Percentiles rank a stretch among this genome's conserved stretches.
These are phyloP conservation scores for Tylopilus orsonianus DNA, from an alignment of 1,284 basidiomycete species.

Conservation along the genomic window DNA sequence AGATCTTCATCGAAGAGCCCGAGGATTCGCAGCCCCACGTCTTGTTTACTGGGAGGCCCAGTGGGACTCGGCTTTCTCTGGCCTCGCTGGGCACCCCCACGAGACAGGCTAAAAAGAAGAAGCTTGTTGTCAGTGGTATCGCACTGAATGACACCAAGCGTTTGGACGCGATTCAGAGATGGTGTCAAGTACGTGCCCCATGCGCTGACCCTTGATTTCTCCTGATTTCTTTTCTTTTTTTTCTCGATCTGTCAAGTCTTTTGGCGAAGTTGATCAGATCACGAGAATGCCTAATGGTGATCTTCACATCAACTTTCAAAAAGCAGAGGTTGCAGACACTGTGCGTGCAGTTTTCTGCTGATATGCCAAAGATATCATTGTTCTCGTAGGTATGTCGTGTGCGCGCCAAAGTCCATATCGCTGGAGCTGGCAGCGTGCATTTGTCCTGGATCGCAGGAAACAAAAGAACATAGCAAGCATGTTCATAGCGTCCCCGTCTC, in stretches of 20 bases:
- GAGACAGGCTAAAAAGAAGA: slow-evolving; percentile 49
- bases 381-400: slow-evolving; percentile 64
- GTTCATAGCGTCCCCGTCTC: neutral
- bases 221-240: slow-evolving; percentile 11
- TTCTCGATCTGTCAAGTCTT: slow-evolving; percentile 45
- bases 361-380: slow-evolving; percentile 2
- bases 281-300: slow-evolving; percentile 70
- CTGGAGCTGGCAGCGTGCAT: slow-evolving; percentile 71
- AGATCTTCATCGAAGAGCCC: slow-evolving; percentile 36
- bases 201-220: neutral
- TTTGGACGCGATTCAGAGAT: slow-evolving; percentile 58
- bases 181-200: slow-evolving; percentile 64
- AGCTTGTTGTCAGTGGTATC: slow-evolving; percentile 56
- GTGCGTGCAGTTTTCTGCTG: slow-evolving; percentile 39
- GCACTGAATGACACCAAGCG: slow-evolving; percentile 46
- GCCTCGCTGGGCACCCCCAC: slow-evolving; percentile 42
- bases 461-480: slow-evolving; percentile 38
- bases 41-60: slow-evolving; percentile 34
- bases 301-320: slow-evolving; percentile 67
- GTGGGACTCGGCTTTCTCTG: slow-evolving; percentile 46
- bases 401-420: slow-evolving; percentile 67
- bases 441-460: slow-evolving; percentile 72
- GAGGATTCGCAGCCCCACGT: slow-evolving; percentile 32
- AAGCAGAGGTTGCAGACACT: slow-evolving; percentile 74
- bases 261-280: slow-evolving; percentile 71